Percentiles rank a stretch among this genome's conserved stretches.
Evolutionary conservation across 805 yeast genomes (phyloP).

Genomic region (Lipomyces starkeyi): DNA sequence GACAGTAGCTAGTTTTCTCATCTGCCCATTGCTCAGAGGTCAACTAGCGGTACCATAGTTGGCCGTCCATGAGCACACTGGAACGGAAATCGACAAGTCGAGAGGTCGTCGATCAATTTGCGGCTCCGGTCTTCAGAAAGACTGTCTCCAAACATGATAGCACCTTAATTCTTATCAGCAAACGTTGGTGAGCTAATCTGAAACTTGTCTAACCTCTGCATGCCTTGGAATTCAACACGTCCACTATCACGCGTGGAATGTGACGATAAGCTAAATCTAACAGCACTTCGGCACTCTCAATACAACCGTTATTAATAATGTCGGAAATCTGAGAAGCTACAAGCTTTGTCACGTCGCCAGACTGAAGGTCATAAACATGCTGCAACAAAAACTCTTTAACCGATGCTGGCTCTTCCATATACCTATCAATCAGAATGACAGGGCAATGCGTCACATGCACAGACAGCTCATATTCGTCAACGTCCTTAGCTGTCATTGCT

Average conservation of each 20-base stretch:
- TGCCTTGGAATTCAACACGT: constrained; percentile 54
- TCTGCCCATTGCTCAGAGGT: not conserved
- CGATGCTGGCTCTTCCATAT: constrained; percentile 26
- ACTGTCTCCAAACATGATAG: constrained; percentile 73
- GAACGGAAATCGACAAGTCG: constrained; percentile 64
- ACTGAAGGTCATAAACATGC: constrained; percentile 25
- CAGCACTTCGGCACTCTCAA: not conserved
- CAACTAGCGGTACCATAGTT: constrained; percentile 58
- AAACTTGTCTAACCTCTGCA: constrained; percentile 27
- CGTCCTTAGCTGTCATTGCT: not conserved
- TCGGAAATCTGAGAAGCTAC: not conserved
- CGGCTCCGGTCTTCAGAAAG: constrained; percentile 55
- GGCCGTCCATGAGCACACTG: constrained; percentile 91
- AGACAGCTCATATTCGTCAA: not conserved
- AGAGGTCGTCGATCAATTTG: constrained; percentile 52
- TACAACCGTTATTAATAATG: not conserved
- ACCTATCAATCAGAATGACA: constrained; percentile 47
- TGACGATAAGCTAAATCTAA: constrained; percentile 9
- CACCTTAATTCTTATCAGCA: constrained; percentile 55
- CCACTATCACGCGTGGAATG: constrained; percentile 48
- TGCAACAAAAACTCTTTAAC: constrained; percentile 15
- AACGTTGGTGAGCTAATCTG: constrained; percentile 47
- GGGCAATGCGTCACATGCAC: constrained; percentile 55
- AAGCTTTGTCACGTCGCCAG: constrained; percentile 7
- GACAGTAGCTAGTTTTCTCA: not conserved